Evolutionary conservation across 1,284 basidiomycete species (phyloP).

Genomic region (Tetrapyrgos nigripes): DNA sequence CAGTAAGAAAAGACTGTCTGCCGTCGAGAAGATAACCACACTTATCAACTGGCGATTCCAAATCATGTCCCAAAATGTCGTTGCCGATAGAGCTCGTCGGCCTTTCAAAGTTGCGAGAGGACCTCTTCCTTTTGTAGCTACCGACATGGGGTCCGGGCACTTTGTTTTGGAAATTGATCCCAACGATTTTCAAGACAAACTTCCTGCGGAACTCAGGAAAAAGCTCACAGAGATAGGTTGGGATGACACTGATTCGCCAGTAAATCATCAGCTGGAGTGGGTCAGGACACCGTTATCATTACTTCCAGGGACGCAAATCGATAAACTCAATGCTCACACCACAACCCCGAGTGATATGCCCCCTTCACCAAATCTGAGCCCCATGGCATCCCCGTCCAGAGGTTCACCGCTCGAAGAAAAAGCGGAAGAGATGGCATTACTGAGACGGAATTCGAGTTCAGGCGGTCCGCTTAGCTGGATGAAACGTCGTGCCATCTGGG

Average conservation of each 20-base stretch:
- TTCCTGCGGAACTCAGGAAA: slow-evolving; percentile 68
- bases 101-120: slow-evolving; percentile 72
- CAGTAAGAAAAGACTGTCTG: slow-evolving; percentile 49
- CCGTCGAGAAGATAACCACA: slow-evolving; percentile 57
- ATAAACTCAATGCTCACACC: slow-evolving; percentile 46
- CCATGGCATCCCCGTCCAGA: slow-evolving; percentile 39
- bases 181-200: slow-evolving; percentile 54
- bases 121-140: slow-evolving; percentile 70
- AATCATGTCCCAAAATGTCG: slow-evolving; percentile 62
- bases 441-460: slow-evolving; percentile 61
- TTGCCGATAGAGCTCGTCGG: slow-evolving; percentile 63
- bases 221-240: slow-evolving; percentile 75
- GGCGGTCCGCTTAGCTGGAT: slow-evolving; percentile 49
- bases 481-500: slow-evolving; percentile 70
- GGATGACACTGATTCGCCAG: slow-evolving; percentile 60
- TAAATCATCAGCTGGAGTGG: slow-evolving; percentile 63
- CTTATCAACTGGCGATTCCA: slow-evolving; percentile 72
- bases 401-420: slow-evolving; percentile 32
- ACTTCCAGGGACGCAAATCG: slow-evolving; percentile 60
- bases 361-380: slow-evolving; percentile 30
- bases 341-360: slow-evolving; percentile 12
- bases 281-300: slow-evolving; percentile 68
- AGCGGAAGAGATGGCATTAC: slow-evolving; percentile 39
- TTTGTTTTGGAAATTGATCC: slow-evolving; percentile 61
- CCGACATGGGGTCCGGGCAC: slow-evolving; percentile 67